phyloP scores from a whole-genome alignment of 2,329 filamentous ascomycete genomes.

The Fusarium longipes region DNA sequence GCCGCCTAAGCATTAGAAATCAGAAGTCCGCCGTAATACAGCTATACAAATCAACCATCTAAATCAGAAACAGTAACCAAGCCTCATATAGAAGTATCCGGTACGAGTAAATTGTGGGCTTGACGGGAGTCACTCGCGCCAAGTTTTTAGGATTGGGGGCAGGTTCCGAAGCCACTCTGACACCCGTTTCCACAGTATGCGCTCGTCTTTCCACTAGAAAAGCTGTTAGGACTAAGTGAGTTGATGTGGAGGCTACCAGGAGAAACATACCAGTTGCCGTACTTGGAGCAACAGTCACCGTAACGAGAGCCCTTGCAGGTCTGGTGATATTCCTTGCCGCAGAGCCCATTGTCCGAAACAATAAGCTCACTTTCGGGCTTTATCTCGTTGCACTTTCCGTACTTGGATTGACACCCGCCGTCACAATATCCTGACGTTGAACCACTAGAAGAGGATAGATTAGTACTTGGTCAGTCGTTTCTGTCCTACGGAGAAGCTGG shows the following conservation, averaged over 20 bases:
- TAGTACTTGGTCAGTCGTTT: background rate
- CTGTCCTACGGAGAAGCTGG: no score
- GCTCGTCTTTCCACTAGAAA: constrained; percentile 22
- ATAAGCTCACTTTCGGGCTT: constrained; percentile 5
- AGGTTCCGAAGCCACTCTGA: constrained; percentile 13
- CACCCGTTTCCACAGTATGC: constrained; percentile 19
- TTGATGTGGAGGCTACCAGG: background rate
- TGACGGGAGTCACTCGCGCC: background rate
- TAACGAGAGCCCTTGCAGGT: constrained; percentile 31
- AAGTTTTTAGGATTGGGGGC: background rate
- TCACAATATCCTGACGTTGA: constrained; percentile 46
- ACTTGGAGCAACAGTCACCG: constrained; percentile 30
- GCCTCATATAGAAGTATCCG: background rate
- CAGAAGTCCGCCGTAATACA: background rate
- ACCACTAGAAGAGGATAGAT: background rate
- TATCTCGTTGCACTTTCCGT: constrained; percentile 47
- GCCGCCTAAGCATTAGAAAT: background rate
- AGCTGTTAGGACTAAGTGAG: background rate
- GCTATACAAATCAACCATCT: background rate
- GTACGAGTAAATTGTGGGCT: background rate
- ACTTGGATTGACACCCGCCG: constrained; percentile 47
- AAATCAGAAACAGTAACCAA: background rate
- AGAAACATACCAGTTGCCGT: constrained; percentile 16
- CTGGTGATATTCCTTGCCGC: constrained; percentile 35
- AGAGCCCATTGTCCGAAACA: constrained; percentile 38